A percentile compares a stretch with the other conserved stretches of the same genome.
phyloP scores from a whole-genome alignment of 1,139 yeast genomes.

The Eremothecium cymbalariae region DNA sequence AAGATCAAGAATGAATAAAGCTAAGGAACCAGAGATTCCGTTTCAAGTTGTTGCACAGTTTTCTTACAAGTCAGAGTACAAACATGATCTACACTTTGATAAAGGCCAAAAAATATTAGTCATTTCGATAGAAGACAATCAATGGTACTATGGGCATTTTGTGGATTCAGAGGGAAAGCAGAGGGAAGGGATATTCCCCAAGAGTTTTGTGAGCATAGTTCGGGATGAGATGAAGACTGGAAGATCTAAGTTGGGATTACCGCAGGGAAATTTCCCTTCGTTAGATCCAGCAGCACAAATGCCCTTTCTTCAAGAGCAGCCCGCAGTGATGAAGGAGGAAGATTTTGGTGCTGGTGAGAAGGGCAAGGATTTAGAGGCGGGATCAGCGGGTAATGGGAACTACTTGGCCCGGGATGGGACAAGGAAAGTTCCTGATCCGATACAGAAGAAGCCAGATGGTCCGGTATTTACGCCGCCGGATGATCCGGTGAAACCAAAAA shows the following conservation, averaged over 20 bases:
- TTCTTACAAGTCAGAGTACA: constrained; percentile 69
- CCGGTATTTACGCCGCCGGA: constrained; percentile 1
- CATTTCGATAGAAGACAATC: constrained; percentile 72
- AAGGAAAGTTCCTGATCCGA: constrained; percentile 1
- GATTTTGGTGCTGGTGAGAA: not conserved
- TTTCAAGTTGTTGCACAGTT: constrained; percentile 63
- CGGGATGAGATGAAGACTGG: not conserved
- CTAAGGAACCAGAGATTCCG: constrained; percentile 35
- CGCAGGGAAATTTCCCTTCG: constrained; percentile 3
- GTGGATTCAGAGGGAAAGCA: constrained; percentile 35
- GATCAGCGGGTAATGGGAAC: no score
- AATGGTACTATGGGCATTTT: constrained; percentile 77
- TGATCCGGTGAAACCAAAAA: not conserved
- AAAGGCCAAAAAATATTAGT: constrained; percentile 68
- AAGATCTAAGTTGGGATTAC: no score
- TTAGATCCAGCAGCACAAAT: constrained; percentile 5
- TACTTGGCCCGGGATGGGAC: not conserved
- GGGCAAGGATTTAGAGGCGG: constrained; percentile 1
- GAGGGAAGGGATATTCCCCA: constrained; percentile 76
- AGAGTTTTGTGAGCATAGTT: constrained; percentile 52
- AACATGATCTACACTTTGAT: constrained; percentile 70
- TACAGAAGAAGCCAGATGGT: not conserved
- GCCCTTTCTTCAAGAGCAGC: constrained; percentile 1
- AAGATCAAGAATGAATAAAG: constrained; percentile 1
- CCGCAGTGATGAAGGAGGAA: not conserved